Percentiles rank a stretch among this genome's conserved stretches.
These are phyloP conservation scores for Colletotrichum phormii DNA, from an alignment of 2,329 filamentous ascomycete genomes.

Conservation along the genomic window DNA sequence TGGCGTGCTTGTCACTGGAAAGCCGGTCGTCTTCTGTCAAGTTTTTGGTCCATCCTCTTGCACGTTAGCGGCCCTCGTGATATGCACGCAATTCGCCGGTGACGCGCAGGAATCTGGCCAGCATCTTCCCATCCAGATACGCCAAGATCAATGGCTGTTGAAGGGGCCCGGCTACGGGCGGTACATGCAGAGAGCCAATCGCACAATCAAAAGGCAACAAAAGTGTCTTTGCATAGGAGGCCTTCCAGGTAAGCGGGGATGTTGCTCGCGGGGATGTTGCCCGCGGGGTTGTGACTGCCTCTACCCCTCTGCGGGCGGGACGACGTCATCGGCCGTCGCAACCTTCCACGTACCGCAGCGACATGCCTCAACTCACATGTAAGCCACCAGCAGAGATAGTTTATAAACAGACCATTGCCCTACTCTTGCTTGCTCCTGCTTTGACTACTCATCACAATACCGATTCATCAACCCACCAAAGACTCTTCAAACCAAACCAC, in stretches of 20 bases:
- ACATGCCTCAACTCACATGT: conserved; percentile 32
- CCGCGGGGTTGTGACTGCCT: conserved; percentile 16
- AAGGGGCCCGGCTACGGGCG: conserved; percentile 10
- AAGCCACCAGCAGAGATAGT: conserved; percentile 16
- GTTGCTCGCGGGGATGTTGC: conserved; percentile 6
- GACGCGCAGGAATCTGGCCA: conserved; percentile 28
- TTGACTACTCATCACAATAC: not conserved
- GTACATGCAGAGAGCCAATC: conserved; percentile 17
- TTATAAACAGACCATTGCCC: conserved; percentile 28
- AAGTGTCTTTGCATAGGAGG: conserved; percentile 19
- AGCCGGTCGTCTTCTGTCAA: conserved; percentile 12
- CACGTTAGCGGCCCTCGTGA: conserved; percentile 19
- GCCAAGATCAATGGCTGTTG: conserved; percentile 4
- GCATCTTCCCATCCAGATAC: conserved; percentile 8
- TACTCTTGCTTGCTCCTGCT: not conserved
- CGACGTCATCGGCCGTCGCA: conserved; percentile 37
- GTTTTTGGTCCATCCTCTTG: conserved; percentile 14
- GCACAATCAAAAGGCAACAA: not conserved
- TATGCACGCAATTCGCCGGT: conserved; percentile 25
- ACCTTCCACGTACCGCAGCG: conserved; percentile 9
- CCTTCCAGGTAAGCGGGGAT: conserved; percentile 30
- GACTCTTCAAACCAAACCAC: conserved; percentile 3
- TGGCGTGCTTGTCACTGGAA: conserved; percentile 18
- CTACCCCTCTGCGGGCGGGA: conserved; percentile 2
- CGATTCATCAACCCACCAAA: not conserved